phyloP scores from a whole-genome alignment of 2,329 filamentous ascomycete genomes.

The Beauveria scarabaeidicola region DNA sequence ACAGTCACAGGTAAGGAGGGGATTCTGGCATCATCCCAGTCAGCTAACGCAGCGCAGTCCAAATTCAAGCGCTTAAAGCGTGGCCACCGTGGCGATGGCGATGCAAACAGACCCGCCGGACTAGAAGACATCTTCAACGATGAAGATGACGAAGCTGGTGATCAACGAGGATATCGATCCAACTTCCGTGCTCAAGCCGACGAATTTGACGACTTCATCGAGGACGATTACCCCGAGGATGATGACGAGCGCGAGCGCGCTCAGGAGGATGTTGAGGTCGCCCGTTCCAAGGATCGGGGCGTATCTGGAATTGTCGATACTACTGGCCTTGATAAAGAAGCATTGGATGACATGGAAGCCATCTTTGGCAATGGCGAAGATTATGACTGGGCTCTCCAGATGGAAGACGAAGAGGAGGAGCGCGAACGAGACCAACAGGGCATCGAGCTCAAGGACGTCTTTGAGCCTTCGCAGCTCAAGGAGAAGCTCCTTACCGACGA shows the following conservation, averaged over 20 bases:
- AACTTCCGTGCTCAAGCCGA: conserved; percentile 56
- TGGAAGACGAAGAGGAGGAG: conserved; percentile 79
- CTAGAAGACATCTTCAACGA: conserved; percentile 93
- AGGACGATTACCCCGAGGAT: conserved; percentile 87
- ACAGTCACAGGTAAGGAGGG: conserved; percentile 57
- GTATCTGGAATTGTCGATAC: conserved; percentile 66
- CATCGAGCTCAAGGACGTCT: conserved; percentile 93
- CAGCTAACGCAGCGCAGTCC: conserved; percentile 42
- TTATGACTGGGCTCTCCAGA: conserved; percentile 86
- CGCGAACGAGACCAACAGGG: conserved; percentile 71
- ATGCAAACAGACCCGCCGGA: conserved; percentile 58
- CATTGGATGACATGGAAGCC: conserved; percentile 89
- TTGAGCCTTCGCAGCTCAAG: conserved; percentile 88
- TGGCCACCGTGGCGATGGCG: conserved; percentile 68
- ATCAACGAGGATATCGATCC: conserved; percentile 44
- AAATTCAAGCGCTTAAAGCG: conserved; percentile 97
- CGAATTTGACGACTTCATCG: conserved; percentile 93
- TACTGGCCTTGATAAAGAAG: conserved; percentile 80
- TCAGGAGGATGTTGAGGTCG: conserved; percentile 81
- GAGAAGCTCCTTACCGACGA: conserved; percentile 94
- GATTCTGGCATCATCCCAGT: neutral
- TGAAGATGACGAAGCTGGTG: conserved; percentile 69
- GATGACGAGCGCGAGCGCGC: conserved; percentile 68
- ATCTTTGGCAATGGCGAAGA: conserved; percentile 95
- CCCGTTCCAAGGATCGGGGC: conserved; percentile 65